Percentiles rank a stretch among this genome's conserved stretches.
These are phyloP conservation scores for Polygonum maritimum DNA, from an alignment of 148 eudicot species.

Conservation along the genomic window DNA sequence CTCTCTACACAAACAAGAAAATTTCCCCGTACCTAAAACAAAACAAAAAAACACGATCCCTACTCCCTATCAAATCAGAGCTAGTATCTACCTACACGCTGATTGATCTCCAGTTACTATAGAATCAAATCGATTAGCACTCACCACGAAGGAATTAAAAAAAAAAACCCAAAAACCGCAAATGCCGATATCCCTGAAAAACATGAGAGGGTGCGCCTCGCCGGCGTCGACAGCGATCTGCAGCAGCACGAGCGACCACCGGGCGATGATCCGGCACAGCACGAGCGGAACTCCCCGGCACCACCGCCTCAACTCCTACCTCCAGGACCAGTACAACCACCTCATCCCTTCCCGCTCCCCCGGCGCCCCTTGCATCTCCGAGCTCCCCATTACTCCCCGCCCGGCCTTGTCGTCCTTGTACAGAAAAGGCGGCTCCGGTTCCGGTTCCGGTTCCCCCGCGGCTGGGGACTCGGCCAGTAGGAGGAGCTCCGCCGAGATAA, in stretches of 20 bases:
- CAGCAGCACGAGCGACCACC: conserved; percentile 27
- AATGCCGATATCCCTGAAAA: conserved; percentile 29
- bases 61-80: neutral
- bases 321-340: conserved; percentile 3
- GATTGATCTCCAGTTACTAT: too few species aligned
- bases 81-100: neutral
- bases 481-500: conserved; percentile 47
- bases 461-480: conserved; percentile 18
- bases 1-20: neutral
- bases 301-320: conserved; percentile 5
- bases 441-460: neutral
- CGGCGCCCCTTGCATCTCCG: conserved; percentile 54
- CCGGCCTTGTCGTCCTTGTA: conserved; percentile 7
- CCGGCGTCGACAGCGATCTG: conserved; percentile 12
- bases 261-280: conserved; percentile 12
- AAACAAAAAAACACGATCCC: too few species aligned
- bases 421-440: conserved; percentile 20
- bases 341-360: conserved; percentile 8
- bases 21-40: neutral
- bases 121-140: neutral
- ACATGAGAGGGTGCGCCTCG: conserved; percentile 39
- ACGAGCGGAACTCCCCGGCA: neutral
- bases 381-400: conserved; percentile 55
- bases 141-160: neutral
- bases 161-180: neutral